Evolutionary conservation across 371 early-diverging fungal genomes (phyloP), one percentile per base, ranked within the genome.

Genomic region (Syncephalis fuscata): DNA sequence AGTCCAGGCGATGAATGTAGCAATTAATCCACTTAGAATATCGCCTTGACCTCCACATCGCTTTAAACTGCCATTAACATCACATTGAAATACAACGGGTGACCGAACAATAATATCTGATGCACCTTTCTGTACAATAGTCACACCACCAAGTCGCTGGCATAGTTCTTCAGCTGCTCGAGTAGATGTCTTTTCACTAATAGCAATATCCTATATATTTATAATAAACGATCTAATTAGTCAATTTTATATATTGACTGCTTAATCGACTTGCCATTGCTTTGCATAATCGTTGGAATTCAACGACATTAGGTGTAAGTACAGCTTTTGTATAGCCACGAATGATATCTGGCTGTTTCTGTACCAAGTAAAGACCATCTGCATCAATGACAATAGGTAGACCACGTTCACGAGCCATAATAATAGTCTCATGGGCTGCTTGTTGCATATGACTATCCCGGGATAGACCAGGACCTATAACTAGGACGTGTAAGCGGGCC

Each of bases 21-120:
- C 88, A 22, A 92, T 54, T 9, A 79, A 57, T 1, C 99, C 99
- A 15, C 85, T 68, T 20, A 98, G 66, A n/a, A 99, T 67, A 63
- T 99, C 99, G 14, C 99, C 99, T 62, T 95, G 98, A 5, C 99
- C 98, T 14, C 98, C 97, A 57, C 91, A 89, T n/a, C 99, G 70
- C 51, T 92, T 82, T 25, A 81, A 61, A 2, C 88, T 82, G 16
- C 88, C 55, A 17, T 65, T 57, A 19, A 60, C 68, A 45, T 73
- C 72, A 48, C 86, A 85, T 36, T 60, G 25, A 32, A 78, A 55
- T 7, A 77, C 74, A 19, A 58, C 53, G 9, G 58, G 61, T n/a
- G 82, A 92, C 51, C 87, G 74, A 0, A 88, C 62, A 37, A 97
- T 85, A 2, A 74, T 52, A 60, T 99, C 99, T 1, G 39, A 49